Base-by-base conservation (phyloP, 2,329 filamentous ascomycete genomes). In the Neopestalotiopsis clavispora region DNA sequence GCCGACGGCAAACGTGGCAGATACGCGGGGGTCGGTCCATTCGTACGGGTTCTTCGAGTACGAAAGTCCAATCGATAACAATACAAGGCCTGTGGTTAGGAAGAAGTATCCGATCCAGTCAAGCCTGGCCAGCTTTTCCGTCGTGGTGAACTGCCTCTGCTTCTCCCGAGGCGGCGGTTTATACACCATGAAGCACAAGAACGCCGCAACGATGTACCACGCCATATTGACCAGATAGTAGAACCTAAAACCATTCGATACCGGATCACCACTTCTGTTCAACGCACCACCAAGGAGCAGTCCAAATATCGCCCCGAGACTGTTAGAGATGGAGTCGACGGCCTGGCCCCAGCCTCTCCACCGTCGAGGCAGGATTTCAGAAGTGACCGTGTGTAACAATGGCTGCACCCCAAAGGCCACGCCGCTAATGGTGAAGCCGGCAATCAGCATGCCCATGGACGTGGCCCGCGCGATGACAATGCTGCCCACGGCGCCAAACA, bases 11-110 rank as follows among this genome's bases (percentile, higher is more conserved):
- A 83, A 83, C 3, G 80, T 77, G 0, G 76, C 80, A 1, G 75
- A 74, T 1, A 81, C 77, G 56, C 78, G 79, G 2, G 78, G 71
- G 61, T 83, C 74, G 2, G 74, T 74, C 80, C 80, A 83, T 1
- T 74, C 62, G 68, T 81, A 83, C 1, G 81, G 81, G 69, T 82
- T 82, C 62, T 79, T 71, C 1, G 78, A 79, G 74, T 78, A 83
- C 0, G 79, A 79, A 0, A 83, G 75, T n/a, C 76, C 79, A 5
- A 82, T 66, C 64, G 77, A 80, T 72, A 83, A 82, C 14, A 82
- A 77, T 5, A 81, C 78, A 7, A 83, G 69, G 7, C 80, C 77
- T 1, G 74, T 57, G 1, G 78, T 71, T 3, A 82, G 72, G 14
- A 82, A 73, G 4, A 74, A 40, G 67, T 82, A 80, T 71, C 80